A percentile compares a stretch with the other conserved stretches of the same genome.
Evolutionary conservation across 495 filamentous ascomycete genomes (phyloP).

Genomic region (Peziza echinospora): DNA sequence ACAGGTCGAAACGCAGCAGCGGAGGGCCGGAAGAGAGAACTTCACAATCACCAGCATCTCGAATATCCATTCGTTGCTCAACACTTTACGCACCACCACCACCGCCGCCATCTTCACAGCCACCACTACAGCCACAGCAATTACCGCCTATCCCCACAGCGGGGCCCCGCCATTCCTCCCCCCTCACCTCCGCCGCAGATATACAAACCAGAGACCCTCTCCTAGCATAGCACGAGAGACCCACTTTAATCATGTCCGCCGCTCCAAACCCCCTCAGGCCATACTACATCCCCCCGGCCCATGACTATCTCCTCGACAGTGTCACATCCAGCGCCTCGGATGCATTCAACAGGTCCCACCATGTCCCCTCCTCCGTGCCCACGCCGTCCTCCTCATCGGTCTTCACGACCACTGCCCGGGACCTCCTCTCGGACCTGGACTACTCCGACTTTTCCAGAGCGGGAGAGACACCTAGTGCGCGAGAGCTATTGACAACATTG

Average conservation of each 20-base stretch:
- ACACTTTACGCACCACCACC: too few species aligned
- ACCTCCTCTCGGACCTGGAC: slow-evolving; percentile 32
- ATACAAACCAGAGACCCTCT: neutral
- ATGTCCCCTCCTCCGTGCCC: slow-evolving; percentile 4
- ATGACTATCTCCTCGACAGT: slow-evolving; percentile 28
- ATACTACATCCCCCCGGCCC: slow-evolving; percentile 77
- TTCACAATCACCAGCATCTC: too few species aligned
- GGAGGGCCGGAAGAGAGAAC: too few species aligned
- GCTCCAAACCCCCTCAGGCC: slow-evolving; percentile 78
- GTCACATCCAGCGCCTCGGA: neutral
- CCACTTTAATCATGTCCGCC: slow-evolving; percentile 5
- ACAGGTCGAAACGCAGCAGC: too few species aligned
- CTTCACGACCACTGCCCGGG: slow-evolving; percentile 3
- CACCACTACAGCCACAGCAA: too few species aligned
- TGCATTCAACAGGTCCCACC: neutral
- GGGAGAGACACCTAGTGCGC: slow-evolving; percentile 44
- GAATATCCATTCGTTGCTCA: too few species aligned
- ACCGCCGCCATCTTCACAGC: too few species aligned
- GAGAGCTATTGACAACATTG: slow-evolving; percentile 46
- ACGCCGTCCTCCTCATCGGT: slow-evolving; percentile 9
- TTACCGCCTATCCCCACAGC: too few species aligned
- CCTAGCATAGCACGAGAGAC: too few species aligned
- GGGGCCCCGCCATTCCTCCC: neutral
- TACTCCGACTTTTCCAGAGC: slow-evolving; percentile 46
- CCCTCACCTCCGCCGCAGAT: neutral